Base-by-base conservation (phyloP, 2,329 filamentous ascomycete genomes). In the Sarocladium strictum region DNA sequence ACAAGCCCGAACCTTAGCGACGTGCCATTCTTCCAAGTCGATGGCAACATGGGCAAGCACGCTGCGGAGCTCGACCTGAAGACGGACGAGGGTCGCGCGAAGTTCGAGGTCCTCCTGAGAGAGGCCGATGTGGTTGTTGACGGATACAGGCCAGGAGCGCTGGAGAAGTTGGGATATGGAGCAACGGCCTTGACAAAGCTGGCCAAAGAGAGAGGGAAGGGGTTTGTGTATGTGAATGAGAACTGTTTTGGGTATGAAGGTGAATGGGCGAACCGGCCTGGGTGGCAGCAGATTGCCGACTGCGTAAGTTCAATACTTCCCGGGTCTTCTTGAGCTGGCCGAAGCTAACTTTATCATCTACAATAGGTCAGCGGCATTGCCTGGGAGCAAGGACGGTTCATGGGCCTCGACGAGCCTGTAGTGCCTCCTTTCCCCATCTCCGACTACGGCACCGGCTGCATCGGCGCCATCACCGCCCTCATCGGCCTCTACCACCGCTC, bases 241-340 rank as follows among this genome's bases (percentile, higher is more conserved):
- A 84, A 89, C 64, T 89, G 86, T 64, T 89, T 89, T 60, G 86
- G 86, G 1, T 83, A 75, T 17, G 56, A 66, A 4, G 71, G 70
- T 2, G 81, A 85, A 56, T 89, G 85, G 85, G 76, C 80, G 1
- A 68, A 71, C 7, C 75, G 85, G 3, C 79, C 84, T 4, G 86
- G 86, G 6, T 89, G 86, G 86, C 86, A 87, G 63, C 84, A 87
- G 60, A 87, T 87, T 59, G 84, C 84, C 15, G 86, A 89, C 64
- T 85, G 69, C 45, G 84, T 73, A 60, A 58, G 67, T 62, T 4
- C 27, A 4, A 27, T 19, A 7, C 11, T 27, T 4, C 15, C 19
- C 49, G 27, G 11, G 7, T 9, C 2, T 15, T 15, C 2, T 14
- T 27, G 12, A 29, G 11, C 11, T 23, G 19, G n/a, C n/a, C n/a